Conservation (phyloP, 345 rosid species). For the Eucalyptus urophylla region DNA sequence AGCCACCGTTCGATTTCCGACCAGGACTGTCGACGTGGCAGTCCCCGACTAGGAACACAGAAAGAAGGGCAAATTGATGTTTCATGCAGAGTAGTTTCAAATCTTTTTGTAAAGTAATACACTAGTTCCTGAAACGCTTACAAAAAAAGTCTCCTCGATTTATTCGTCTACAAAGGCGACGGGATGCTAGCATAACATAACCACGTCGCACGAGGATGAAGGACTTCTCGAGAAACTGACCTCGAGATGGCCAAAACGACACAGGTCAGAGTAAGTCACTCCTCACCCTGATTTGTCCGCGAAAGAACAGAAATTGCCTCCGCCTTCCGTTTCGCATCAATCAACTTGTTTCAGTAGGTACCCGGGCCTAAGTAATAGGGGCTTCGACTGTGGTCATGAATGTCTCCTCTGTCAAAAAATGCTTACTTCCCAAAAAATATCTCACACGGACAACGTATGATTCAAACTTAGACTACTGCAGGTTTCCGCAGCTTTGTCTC, state of each 20-base stretch:
- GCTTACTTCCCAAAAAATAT: background rate
- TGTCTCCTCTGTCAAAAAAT: background rate
- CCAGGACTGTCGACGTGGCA: background rate
- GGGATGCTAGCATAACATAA: background rate
- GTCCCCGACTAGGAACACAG: background rate
- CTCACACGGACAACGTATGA: background rate
- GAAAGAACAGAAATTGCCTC: background rate
- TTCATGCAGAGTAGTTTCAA: background rate
- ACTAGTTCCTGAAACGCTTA: background rate
- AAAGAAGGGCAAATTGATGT: background rate
- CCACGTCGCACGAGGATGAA: background rate
- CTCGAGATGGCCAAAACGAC: background rate
- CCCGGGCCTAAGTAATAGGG: background rate
- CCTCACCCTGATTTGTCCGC: background rate
- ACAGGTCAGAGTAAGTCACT: background rate
- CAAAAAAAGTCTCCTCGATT: background rate
- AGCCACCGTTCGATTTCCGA: background rate
- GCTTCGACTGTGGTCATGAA: background rate
- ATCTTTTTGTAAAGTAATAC: background rate
- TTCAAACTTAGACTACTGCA: constrained; percentile 11
- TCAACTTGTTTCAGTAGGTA: background rate
- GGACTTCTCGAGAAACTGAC: background rate
- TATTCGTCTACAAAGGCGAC: background rate
- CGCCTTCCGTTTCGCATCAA: background rate
- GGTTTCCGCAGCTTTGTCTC: constrained; percentile 36